Evolutionary conservation across 768 basidiomycete species (phyloP), one percentile per base, ranked within the genome.

Genomic region (Trametopsis cervina): DNA sequence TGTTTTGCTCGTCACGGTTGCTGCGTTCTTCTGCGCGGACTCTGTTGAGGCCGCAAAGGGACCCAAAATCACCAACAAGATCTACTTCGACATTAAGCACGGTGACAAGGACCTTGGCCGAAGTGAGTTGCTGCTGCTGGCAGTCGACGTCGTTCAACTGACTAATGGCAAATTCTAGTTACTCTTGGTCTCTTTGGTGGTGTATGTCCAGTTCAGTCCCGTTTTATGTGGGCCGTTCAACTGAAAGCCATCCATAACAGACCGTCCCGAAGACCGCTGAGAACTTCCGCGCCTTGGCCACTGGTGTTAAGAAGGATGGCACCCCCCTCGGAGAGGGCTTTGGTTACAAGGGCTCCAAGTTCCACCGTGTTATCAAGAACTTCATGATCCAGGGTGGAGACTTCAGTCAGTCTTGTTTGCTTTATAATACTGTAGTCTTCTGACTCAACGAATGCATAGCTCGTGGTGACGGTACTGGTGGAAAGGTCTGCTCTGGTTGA

Each of bases 311-410:
- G 57, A 89, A 85, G 70, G 80, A 87, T 49, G 89, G 88, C 51
- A 74, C 75, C 1, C 63, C 69, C 25, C 60, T 74, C 46, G 78
- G 80, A 15, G 78, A 87, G 41, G 91, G 84, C 15, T 95, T 76
- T 61, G 93, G 94, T 9, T 99, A 92, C 78, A 86, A 95, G 68
- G 93, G 90, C 38, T 93, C 91, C 51, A 84, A 83, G 57, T 99
- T 99, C 81, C 95, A 99, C 70, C 86, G 94, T 63, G 80, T 97
- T 52, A 95, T 96, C 65, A 89, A 90, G 68, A 73, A 87, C 59
- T 95, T 95, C 69, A 95, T 95, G 92, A 92, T 95, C 58, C 94
- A 97, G 71, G 94, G 94, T 60, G 95, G 95, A 69, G 95, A 97
- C 71, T 99, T 97, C 69, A 96, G 89, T 87, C 65, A 58, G 87